phyloP scores from a whole-genome alignment of 805 yeast species.

The Starmerella sp. region DNA sequence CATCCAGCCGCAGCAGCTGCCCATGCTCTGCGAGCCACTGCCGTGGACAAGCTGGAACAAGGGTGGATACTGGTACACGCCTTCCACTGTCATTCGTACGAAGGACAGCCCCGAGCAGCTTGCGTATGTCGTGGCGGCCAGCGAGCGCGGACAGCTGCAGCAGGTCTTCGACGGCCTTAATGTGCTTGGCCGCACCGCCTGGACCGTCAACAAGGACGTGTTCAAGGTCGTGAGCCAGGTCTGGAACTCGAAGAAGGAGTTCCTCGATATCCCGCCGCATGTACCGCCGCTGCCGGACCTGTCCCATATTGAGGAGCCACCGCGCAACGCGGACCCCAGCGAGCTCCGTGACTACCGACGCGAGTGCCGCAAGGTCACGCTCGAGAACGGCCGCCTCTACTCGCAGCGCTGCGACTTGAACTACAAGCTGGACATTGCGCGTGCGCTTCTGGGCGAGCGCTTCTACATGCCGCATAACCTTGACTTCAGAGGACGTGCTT shows the following conservation, averaged over 20 bases:
- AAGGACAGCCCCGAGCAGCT: slow-evolving; percentile 79
- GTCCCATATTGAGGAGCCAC: slow-evolving; percentile 47
- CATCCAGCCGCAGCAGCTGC: slow-evolving; percentile 71
- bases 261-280: slow-evolving; percentile 60
- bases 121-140: slow-evolving; percentile 80
- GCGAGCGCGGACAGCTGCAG: slow-evolving; percentile 52
- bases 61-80: slow-evolving; percentile 74
- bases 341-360: slow-evolving; percentile 59
- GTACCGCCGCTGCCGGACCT: slow-evolving; percentile 31
- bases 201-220: slow-evolving; percentile 76
- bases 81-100: slow-evolving; percentile 56
- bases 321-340: slow-evolving; percentile 57
- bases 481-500: slow-evolving; percentile 56
- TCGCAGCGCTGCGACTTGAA: slow-evolving; percentile 90
- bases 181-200: slow-evolving; percentile 74
- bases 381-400: slow-evolving; percentile 54
- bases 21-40: slow-evolving; percentile 85
- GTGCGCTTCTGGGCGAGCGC: slow-evolving; percentile 66
- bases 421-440: slow-evolving; percentile 87
- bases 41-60: slow-evolving; percentile 74
- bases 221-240: slow-evolving; percentile 58
- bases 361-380: slow-evolving; percentile 43
- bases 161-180: slow-evolving; percentile 70
- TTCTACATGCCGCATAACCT: slow-evolving; percentile 54
- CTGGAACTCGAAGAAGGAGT: slow-evolving; percentile 78